Base-by-base conservation (phyloP, 148 eudicot genomes). In the Amaranthus palmeri region DNA sequence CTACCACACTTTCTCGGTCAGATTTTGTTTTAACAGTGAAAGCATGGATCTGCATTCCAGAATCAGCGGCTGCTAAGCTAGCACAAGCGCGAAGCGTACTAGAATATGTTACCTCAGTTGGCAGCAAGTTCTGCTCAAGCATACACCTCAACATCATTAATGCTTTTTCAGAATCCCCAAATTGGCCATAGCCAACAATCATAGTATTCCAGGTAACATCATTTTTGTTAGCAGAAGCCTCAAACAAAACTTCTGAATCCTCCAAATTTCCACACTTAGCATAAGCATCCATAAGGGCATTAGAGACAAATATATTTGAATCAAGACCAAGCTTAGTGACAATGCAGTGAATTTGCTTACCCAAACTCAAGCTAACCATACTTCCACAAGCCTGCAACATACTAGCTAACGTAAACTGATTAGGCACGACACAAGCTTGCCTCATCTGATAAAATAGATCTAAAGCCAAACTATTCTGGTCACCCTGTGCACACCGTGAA, bases 201-300 rank as follows among this genome's bases (percentile, higher is more conserved):
- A 90, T 49, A 15, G 96, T 93, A 71, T 93, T 93, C 96, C 98
- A 93, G 13, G 90, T 83, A 72, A 90, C 95, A 53, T 84, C 93
- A 75, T 81, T 90, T 73, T 70, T 87, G 73, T 86, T 78, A 55
- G 9, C 59, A 2, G 84, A 83, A 58, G 79, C 88, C 74, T 79
- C 55, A 79, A 93, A 93, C 48, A 93, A 79, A 11, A 82, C 61
- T 71, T 72, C 61, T 0, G 98, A 87, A 42, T 80, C 78, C 68
- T 86, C 84, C 73, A 90, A 87, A 67, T 83, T 74, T 81, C 85
- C 92, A 85, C 93, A 88, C 79, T 87, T 93, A 12, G 95, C 90
- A 81, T 93, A 93, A 66, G 87, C 92, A 71, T 88, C 96, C 76
- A 90, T 90, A 25, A 93, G 85, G 61, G 96, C 95, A 82, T 90